Evolutionary conservation across 805 yeast genomes (phyloP).

Genomic region (Metschnikowia shivogae): DNA sequence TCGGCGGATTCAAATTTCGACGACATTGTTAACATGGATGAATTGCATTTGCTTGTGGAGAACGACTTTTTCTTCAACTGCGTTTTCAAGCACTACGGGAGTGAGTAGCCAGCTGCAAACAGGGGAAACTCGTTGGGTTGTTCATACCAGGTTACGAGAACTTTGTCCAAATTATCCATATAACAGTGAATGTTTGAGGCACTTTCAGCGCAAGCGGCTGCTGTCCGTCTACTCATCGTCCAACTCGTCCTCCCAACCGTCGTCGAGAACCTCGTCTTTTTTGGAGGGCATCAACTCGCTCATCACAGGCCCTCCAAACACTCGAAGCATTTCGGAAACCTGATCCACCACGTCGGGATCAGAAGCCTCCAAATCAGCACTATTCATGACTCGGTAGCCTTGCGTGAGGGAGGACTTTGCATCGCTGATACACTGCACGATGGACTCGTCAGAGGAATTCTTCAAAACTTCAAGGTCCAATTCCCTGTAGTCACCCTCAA

Average conservation of each 20-base stretch:
- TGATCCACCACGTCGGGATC: slow-evolving; percentile 60
- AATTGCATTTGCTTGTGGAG: slow-evolving; percentile 2
- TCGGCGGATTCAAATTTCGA: not conserved
- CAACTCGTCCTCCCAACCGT: slow-evolving; percentile 54
- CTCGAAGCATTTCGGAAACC: slow-evolving; percentile 45
- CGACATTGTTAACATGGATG: slow-evolving; percentile 1
- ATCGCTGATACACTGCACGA: slow-evolving; percentile 30
- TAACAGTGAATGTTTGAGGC: not conserved
- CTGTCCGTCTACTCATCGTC: slow-evolving; percentile 24
- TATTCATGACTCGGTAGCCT: slow-evolving; percentile 39
- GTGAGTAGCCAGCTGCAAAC: not conserved
- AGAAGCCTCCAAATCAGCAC: slow-evolving; percentile 38
- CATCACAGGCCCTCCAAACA: slow-evolving; percentile 60
- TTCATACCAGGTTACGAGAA: slow-evolving; percentile 10
- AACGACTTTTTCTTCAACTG: slow-evolving; percentile 5
- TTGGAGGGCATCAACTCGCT: slow-evolving; percentile 37
- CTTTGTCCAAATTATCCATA: slow-evolving; percentile 18
- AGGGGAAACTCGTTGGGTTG: too few relatives aligned
- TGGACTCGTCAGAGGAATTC: slow-evolving; percentile 24
- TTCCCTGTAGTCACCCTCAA: slow-evolving; percentile 40
- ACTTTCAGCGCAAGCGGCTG: not conserved
- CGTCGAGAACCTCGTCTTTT: slow-evolving; percentile 26
- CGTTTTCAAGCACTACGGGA: not conserved
- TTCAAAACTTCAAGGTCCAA: slow-evolving; percentile 22
- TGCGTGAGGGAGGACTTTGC: slow-evolving; percentile 43